Evolutionary conservation across 768 basidiomycete species (phyloP).

Genomic region (Tylopilus vinaceipallidus): DNA sequence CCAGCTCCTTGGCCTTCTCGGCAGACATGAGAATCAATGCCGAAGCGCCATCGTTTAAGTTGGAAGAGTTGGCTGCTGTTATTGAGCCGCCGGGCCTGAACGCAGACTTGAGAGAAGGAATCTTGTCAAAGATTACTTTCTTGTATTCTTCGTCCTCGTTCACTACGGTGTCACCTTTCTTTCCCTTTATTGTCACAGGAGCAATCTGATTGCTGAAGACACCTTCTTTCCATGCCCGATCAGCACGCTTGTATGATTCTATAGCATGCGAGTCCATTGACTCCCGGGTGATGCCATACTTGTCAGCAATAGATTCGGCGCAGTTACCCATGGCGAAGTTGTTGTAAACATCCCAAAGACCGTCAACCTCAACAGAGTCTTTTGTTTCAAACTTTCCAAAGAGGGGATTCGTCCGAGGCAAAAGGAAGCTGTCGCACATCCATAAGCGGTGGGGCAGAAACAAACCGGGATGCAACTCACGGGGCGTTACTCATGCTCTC

Average conservation of each 20-base stretch:
- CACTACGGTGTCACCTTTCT: slow-evolving; percentile 89
- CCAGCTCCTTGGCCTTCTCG: slow-evolving; percentile 88
- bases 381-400: slow-evolving; percentile 89
- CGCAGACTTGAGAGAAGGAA: slow-evolving; percentile 82
- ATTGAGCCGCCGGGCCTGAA: slow-evolving; percentile 90
- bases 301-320: slow-evolving; percentile 81
- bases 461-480: slow-evolving; percentile 48
- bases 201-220: slow-evolving; percentile 86
- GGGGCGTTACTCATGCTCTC: slow-evolving; percentile 99
- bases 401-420: slow-evolving; percentile 74
- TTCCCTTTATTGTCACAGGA: slow-evolving; percentile 87
- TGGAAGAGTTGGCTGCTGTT: slow-evolving; percentile 96
- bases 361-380: slow-evolving; percentile 90
- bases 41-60: slow-evolving; percentile 93
- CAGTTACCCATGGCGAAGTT: slow-evolving; percentile 99
- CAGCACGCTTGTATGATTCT: slow-evolving; percentile 93
- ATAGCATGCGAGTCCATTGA: slow-evolving; percentile 89
- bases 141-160: slow-evolving; percentile 98
- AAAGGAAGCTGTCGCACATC: slow-evolving; percentile 56
- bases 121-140: slow-evolving; percentile 92
- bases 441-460: slow-evolving; percentile 4
- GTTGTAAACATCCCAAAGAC: slow-evolving; percentile 97
- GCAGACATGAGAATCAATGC: slow-evolving; percentile 94
- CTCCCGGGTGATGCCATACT: slow-evolving; percentile 81
- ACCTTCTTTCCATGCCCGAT: slow-evolving; percentile 85